Percentiles rank a stretch among this genome's conserved stretches.
Conservation (phyloP, 1,139 yeast species). For the Magnusiomyces tetraspermus region DNA sequence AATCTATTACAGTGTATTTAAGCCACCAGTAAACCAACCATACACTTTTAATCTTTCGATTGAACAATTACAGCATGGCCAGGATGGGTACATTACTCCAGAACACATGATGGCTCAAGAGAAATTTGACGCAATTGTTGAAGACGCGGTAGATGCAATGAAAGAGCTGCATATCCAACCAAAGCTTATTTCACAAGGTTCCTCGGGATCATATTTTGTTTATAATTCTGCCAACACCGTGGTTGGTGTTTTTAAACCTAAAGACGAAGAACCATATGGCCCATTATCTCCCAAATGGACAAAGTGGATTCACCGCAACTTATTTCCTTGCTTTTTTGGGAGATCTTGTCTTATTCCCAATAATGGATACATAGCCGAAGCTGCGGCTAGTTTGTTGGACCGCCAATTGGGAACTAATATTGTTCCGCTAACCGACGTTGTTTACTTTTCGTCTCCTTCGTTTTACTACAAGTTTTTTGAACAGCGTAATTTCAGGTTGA, state of each 20-base stretch:
- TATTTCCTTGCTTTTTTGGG: conserved; percentile 72
- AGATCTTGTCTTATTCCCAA: conserved; percentile 57
- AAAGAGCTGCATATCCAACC: conserved; percentile 37
- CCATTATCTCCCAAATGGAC: conserved; percentile 74
- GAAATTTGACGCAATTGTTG: conserved; percentile 35
- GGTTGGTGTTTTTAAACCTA: conserved; percentile 65
- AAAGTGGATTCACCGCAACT: conserved; percentile 66
- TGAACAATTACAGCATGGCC: conserved; percentile 10
- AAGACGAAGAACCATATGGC: conserved; percentile 76
- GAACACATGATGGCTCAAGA: conserved; percentile 29
- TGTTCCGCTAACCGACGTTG: conserved; percentile 59
- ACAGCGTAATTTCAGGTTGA: conserved; percentile 25
- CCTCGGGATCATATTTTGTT: conserved; percentile 65
- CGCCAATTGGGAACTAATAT: conserved; percentile 48
- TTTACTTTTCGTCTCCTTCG: conserved; percentile 43
- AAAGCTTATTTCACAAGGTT: conserved; percentile 50
- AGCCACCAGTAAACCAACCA: conserved; percentile 28
- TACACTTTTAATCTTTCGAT: conserved; percentile 22
- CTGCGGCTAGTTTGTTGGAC: conserved; percentile 61
- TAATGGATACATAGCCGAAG: conserved; percentile 60
- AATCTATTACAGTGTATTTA: conserved; percentile 47
- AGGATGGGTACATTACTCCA: conserved; percentile 25
- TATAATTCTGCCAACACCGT: conserved; percentile 32
- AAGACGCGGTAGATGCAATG: conserved; percentile 38
- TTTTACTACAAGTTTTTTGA: conserved; percentile 51